These are phyloP conservation scores for Phytopythium chamaehyphon DNA, from an alignment of 352 stramenopile genomes.

Conservation along the genomic window DNA sequence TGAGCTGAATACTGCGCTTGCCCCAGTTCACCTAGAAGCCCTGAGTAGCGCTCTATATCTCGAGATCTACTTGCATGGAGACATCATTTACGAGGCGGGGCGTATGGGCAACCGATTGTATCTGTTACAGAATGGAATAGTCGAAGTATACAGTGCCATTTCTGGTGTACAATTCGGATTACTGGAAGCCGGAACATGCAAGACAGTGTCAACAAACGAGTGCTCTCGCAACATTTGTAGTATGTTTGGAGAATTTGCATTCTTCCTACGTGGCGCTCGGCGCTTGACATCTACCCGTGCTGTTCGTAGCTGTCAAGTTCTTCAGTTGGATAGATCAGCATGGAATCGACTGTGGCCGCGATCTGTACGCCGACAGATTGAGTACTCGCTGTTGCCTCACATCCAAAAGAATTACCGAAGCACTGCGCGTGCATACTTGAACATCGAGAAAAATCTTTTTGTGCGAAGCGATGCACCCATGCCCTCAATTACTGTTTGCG, in stretches of 20 bases:
- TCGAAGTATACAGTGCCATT: constrained; percentile 34
- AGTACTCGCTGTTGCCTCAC: constrained; percentile 29
- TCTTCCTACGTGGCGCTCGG: constrained; percentile 47
- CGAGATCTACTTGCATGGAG: constrained; percentile 60
- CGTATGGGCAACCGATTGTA: constrained; percentile 36
- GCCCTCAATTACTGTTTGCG: constrained; percentile 8
- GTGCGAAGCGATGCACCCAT: constrained; percentile 39
- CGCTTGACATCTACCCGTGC: constrained; percentile 43
- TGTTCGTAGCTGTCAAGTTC: constrained; percentile 53
- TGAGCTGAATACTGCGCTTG: constrained; percentile 32
- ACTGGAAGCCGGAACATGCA: constrained; percentile 6
- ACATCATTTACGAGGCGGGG: constrained; percentile 54
- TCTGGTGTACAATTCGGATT: constrained; percentile 34
- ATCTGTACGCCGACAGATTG: constrained; percentile 27
- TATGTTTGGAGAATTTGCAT: constrained; percentile 60
- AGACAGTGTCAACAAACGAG: constrained; percentile 7
- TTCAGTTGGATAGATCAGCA: constrained; percentile 42
- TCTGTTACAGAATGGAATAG: constrained; percentile 44
- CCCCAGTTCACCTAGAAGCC: constrained; percentile 39
- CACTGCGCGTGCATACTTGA: constrained; percentile 32
- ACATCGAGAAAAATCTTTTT: constrained; percentile 67
- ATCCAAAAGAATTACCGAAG: constrained; percentile 34
- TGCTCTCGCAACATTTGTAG: constrained; percentile 16
- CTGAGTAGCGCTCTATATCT: constrained; percentile 42
- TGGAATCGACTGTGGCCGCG: constrained; percentile 57